Evolutionary conservation across 306 rosid genomes (phyloP).

Genomic region (Cajanus cajan): DNA sequence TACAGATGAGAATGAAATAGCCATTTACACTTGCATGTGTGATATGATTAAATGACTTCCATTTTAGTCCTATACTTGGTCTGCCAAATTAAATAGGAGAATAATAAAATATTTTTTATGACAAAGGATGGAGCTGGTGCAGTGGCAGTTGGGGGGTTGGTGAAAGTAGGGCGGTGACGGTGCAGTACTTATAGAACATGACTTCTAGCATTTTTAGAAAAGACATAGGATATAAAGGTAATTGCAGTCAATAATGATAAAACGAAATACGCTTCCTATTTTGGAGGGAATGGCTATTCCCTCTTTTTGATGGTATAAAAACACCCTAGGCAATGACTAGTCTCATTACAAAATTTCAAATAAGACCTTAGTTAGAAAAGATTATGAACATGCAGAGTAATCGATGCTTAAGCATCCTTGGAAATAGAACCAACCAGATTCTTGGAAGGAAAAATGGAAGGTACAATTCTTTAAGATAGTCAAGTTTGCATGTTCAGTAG

Average conservation of each 20-base stretch:
- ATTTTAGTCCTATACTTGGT: conserved; percentile 7
- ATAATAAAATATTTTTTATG: background rate
- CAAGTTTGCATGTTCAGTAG: background rate
- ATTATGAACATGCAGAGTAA: conserved; percentile 18
- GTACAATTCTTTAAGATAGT: conserved; percentile 14
- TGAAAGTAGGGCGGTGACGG: conserved; percentile 21
- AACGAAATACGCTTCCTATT: conserved; percentile 7
- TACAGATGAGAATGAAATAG: background rate
- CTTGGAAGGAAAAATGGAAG: background rate
- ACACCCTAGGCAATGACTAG: conserved; percentile 7
- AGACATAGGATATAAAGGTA: background rate
- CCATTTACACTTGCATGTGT: conserved; percentile 10
- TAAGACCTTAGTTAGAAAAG: conserved; percentile 6
- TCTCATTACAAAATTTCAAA: conserved; percentile 16
- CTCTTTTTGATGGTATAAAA: background rate
- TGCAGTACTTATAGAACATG: background rate
- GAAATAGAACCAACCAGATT: conserved; percentile 21
- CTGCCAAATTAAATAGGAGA: background rate
- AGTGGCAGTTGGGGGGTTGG: conserved; percentile 3
- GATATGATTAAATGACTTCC: conserved; percentile 5
- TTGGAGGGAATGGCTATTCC: conserved; percentile 19
- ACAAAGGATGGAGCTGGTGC: background rate
- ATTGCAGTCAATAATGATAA: background rate
- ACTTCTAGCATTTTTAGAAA: background rate
- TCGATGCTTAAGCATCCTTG: conserved; percentile 9